Evolutionary conservation across 768 basidiomycete species (phyloP), one percentile per base, ranked within the genome.

Genomic region (Sistotremastrum niveocremeum): DNA sequence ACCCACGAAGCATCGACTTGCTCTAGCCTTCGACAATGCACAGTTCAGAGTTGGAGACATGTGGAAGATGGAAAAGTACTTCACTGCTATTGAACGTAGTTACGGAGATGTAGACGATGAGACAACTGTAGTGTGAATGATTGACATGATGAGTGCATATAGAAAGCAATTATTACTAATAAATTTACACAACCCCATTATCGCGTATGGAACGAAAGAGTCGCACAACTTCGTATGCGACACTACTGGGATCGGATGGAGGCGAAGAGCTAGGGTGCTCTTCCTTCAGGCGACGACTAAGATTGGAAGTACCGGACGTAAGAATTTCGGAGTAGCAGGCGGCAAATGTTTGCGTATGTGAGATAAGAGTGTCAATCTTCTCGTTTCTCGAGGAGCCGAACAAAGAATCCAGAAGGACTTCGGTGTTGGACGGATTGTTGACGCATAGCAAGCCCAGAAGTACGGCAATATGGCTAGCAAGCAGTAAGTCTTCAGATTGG

Each of bases 51-150:
- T 97, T 11, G 77, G 79, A 2, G 76, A 83, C 44, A 79, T 95
- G 74, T 87, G 84, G 84, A 88, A 88, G 65, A 70, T 90, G 69
- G 70, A 69, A n/a, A 62, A 72, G 46, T 94, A 91, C 59, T 63
- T 82, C 48, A 69, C 74, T 1, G 80, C 84, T 3, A 69, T 97
- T 47, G 74, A 83, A 51, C 70, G 71, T 52, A 74, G 67, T 54
- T 74, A 81, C 49, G 47, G 50, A n/a, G 78, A 79, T 46, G 71
- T 72, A 3, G 60, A 56, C 20, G 74, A 73, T 29, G 76, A 74
- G 42, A 71, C 20, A 20, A 20, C 20, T 20, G 20, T 20, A 20
- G 20, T 20, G 20, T 20, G 20, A 20, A 20, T 20, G 20, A 20
- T 20, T 20, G 20, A 20, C 20, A 20, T 20, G 20, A 20, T 20